Conservation (phyloP, 768 basidiomycete species). For the Suillus tomentosus region DNA sequence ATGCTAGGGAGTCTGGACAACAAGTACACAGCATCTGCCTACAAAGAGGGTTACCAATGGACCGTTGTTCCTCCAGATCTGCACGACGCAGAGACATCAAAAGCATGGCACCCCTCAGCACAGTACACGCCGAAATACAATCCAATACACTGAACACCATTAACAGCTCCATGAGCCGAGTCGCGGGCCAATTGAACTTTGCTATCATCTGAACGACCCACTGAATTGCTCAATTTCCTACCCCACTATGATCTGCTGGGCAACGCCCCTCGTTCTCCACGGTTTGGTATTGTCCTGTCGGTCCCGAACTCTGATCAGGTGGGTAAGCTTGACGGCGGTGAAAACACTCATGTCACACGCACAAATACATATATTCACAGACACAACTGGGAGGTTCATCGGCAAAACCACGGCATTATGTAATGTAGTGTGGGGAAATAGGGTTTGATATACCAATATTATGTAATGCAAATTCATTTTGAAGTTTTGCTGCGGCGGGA, state of each 20-base stretch:
- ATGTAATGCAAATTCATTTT: too few species aligned
- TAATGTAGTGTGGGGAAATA: conserved; percentile 9
- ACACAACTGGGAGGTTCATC: background rate
- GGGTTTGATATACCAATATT: background rate
- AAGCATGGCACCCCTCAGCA: background rate
- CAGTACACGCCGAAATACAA: background rate
- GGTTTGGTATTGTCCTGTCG: background rate
- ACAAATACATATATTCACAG: background rate
- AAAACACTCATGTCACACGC: background rate
- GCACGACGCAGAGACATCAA: background rate
- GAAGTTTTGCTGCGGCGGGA: background rate
- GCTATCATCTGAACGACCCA: background rate
- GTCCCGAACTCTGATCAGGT: background rate
- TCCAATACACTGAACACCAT: background rate
- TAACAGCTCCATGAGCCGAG: background rate
- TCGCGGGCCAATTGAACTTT: background rate
- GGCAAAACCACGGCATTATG: background rate
- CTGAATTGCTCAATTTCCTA: background rate
- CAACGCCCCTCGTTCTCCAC: background rate
- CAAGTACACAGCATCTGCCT: background rate
- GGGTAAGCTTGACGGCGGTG: too few species aligned
- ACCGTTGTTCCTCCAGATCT: background rate
- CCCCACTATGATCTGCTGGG: background rate
- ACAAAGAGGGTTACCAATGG: background rate
- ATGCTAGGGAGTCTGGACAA: background rate